Percentiles rank a stretch among this genome's conserved stretches.
These are phyloP conservation scores for Simplicillium aogashimaense DNA, from an alignment of 2,329 filamentous ascomycete genomes.

Conservation along the genomic window DNA sequence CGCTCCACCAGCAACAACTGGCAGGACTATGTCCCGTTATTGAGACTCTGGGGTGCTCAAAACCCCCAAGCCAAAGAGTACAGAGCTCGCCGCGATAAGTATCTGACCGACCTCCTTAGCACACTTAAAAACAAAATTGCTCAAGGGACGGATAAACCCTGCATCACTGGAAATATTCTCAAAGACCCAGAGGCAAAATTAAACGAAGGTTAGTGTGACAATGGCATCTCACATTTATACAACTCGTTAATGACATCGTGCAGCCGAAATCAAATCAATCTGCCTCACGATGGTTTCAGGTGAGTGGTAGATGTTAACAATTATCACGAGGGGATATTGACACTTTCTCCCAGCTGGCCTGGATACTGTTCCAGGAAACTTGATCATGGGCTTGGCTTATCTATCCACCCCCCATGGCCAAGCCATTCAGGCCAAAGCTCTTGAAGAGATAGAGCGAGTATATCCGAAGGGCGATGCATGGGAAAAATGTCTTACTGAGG, in stretches of 20 bases:
- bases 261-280: conserved; percentile 42
- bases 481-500: conserved; percentile 29
- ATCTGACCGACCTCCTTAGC: conserved; percentile 36
- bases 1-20: conserved; percentile 41
- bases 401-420: conserved; percentile 37
- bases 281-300: conserved; percentile 42
- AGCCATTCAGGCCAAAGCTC: conserved; percentile 39
- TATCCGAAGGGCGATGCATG: conserved; percentile 38
- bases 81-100: conserved; percentile 35
- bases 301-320: too few relatives aligned
- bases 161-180: conserved; percentile 41
- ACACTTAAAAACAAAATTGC: conserved; percentile 41
- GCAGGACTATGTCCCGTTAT: conserved; percentile 40
- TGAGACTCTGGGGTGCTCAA: conserved; percentile 43
- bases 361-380: conserved; percentile 41
- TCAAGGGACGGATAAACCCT: conserved; percentile 40
- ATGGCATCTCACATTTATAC: too few relatives aligned
- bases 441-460: conserved; percentile 36
- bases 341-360: too few relatives aligned
- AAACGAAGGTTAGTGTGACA: too few relatives aligned
- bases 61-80: conserved; percentile 34
- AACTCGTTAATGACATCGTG: too few relatives aligned
- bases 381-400: conserved; percentile 41
- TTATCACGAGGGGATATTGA: too few relatives aligned
- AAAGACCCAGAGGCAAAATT: conserved; percentile 44